Evolutionary conservation across 2,329 filamentous ascomycete genomes (phyloP), one percentile per base, ranked within the genome.

Genomic region (Cladosporium sphaerospermum): DNA sequence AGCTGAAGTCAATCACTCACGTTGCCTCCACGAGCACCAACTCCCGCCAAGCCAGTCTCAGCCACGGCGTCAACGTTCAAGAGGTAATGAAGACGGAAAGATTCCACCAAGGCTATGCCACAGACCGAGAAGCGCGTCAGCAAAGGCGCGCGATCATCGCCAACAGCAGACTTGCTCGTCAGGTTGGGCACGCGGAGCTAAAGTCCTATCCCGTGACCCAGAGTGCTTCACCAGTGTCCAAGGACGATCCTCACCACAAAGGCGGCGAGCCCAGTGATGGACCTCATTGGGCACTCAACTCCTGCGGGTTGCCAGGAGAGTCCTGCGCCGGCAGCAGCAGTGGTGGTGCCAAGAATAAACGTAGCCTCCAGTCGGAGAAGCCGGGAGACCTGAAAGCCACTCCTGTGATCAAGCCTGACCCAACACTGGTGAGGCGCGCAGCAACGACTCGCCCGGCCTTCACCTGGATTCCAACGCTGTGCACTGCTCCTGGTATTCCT

Each of bases 401-500:
- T 3, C 6, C 36, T 39, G n/a, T 14, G 36, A 14, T 39, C 36
- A 39, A 39, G n/a, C n/a, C n/a, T n/a, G 36, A 9, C n/a, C 36
- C 36, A 14, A 39, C 36, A 4, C 36, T 39, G n/a, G n/a, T 39
- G n/a, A 9, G n/a, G 2, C 36, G 36, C 36, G 36, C 16, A 8
- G 36, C 36, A 16, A 39, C 13, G 3, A 13, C n/a, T 13, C 36
- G 36, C 16, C 36, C 36, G 13, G 36, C 36, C 11, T 39, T 39
- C 36, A 39, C 36, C 16, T 39, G n/a, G 13, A 14, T 2, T 14
- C 36, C 36, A n/a, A 43, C 47, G 3, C 14, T 33, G 9, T 48
- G 45, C 36, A 48, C 45, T 48, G 34, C 45, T 33, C 36, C 36
- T 9, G 45, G 45, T 7, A 37, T 48, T 19, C 37, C 45, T 10